Percentiles rank a stretch among this genome's conserved stretches.
Evolutionary conservation across 192 early-diverging fungal genomes (phyloP).

Genomic region (Dissophora globulifera): DNA sequence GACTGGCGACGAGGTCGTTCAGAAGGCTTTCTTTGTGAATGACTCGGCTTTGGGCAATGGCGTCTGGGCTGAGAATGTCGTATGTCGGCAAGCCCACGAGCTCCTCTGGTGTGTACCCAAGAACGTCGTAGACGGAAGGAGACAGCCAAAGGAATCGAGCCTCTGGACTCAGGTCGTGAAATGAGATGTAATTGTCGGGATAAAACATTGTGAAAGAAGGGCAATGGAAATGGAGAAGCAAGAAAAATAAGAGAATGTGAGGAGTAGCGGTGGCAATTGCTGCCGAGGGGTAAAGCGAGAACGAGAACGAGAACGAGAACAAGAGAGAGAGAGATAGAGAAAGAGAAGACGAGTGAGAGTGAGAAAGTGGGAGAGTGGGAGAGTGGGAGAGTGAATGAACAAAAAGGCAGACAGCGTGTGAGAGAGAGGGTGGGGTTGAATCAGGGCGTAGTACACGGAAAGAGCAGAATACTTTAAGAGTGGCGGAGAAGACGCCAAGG

Average conservation of each 20-base stretch:
- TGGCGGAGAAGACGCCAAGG: too few species aligned
- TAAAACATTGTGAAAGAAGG: neutral
- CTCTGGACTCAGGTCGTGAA: conserved; percentile 54
- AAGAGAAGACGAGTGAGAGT: too few species aligned
- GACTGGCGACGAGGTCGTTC: conserved; percentile 49
- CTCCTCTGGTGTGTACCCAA: conserved; percentile 58
- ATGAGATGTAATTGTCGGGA: conserved; percentile 47
- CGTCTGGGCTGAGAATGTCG: conserved; percentile 40
- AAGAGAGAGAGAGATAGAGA: neutral
- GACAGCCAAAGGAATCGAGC: conserved; percentile 46
- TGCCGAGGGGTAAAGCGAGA: too few species aligned
- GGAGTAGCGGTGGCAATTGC: too few species aligned
- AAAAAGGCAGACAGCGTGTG: neutral
- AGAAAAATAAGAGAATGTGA: neutral
- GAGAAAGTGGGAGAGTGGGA: neutral
- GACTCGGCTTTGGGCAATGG: conserved; percentile 6
- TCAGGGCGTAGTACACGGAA: neutral
- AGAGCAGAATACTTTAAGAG: too few species aligned
- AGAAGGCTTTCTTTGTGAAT: conserved; percentile 50
- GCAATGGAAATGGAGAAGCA: neutral
- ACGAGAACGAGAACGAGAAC: neutral
- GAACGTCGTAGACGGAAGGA: conserved; percentile 42
- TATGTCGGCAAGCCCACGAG: conserved; percentile 44
- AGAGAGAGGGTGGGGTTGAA: neutral
- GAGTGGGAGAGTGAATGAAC: neutral